These are phyloP conservation scores for Calonectria montana DNA, from an alignment of 2,329 filamentous ascomycete species.

Conservation along the genomic window DNA sequence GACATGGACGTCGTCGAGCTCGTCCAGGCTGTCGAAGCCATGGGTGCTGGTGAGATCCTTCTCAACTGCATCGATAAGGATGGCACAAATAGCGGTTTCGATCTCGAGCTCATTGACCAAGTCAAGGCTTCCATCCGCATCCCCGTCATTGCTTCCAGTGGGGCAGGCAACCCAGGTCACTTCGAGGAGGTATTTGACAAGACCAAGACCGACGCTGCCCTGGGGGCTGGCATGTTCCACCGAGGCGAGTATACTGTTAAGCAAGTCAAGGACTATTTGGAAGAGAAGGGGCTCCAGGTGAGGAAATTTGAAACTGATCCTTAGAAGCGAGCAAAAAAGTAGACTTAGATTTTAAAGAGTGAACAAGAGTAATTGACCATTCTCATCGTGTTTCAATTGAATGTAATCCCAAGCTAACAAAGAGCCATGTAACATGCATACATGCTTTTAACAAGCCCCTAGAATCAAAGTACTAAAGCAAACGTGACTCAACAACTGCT, in stretches of 20 bases:
- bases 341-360: conserved; percentile 5
- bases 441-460: conserved; percentile 9
- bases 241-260: conserved; percentile 93
- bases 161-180: conserved; percentile 87
- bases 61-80: conserved; percentile 99
- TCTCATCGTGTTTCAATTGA: conserved; percentile 6
- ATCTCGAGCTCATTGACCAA: conserved; percentile 88
- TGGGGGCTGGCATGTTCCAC: conserved; percentile 98
- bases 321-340: conserved; percentile 11
- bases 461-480: background rate
- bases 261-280: conserved; percentile 89
- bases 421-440: conserved; percentile 11
- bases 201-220: conserved; percentile 89
- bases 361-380: background rate
- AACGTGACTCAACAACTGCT: conserved; percentile 19
- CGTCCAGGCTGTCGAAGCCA: conserved; percentile 88
- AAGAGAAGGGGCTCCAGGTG: conserved; percentile 78
- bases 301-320: conserved; percentile 76
- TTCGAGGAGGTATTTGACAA: conserved; percentile 91
- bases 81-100: conserved; percentile 93
- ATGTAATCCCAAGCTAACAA: conserved; percentile 28
- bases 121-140: conserved; percentile 91
- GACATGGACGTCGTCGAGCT: conserved; percentile 94
- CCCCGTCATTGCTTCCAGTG: conserved; percentile 94
- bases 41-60: conserved; percentile 94